These are phyloP conservation scores for Cutaneotrichosporon arboriforme DNA, from an alignment of 1,284 basidiomycete genomes.

Conservation along the genomic window DNA sequence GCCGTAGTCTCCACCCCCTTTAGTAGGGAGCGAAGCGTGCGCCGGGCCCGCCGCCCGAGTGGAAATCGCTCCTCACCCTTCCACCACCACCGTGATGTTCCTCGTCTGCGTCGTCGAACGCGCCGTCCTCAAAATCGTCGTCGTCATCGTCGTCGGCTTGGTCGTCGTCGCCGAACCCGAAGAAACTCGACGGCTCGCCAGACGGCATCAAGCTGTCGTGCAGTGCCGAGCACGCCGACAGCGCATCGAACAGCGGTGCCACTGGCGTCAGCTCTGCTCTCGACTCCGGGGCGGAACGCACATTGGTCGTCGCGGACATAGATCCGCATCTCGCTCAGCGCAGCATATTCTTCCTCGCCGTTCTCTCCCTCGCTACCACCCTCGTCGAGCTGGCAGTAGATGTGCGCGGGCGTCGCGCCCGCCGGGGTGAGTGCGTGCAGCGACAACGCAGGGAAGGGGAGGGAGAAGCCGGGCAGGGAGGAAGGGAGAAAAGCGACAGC, in stretches of 20 bases:
- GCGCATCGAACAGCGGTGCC: conserved; percentile 76
- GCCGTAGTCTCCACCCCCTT: too few species aligned
- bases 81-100: conserved; percentile 57
- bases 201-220: conserved; percentile 65
- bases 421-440: conserved; percentile 79
- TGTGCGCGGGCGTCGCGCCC: conserved; percentile 54
- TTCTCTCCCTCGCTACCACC: conserved; percentile 26
- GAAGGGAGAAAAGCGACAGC: conserved; percentile 69
- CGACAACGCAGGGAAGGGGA: conserved; percentile 77
- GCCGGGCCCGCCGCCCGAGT: conserved; percentile 55
- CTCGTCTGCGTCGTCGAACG: conserved; percentile 52
- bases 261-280: conserved; percentile 53
- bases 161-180: conserved; percentile 26
- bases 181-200: conserved; percentile 46
- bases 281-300: conserved; percentile 53
- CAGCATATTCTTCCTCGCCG: conserved; percentile 53
- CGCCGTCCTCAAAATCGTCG: conserved; percentile 44
- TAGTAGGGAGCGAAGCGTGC: conserved; percentile 82
- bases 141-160: conserved; percentile 18
- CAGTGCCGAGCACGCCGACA: conserved; percentile 82
- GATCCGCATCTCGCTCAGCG: conserved; percentile 71
- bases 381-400: conserved; percentile 87
- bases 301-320: conserved; percentile 60
- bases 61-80: conserved; percentile 88
- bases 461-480: conserved; percentile 59